Conservation (phyloP, 164 flowering plant species). For the Liquidambar formosana region DNA sequence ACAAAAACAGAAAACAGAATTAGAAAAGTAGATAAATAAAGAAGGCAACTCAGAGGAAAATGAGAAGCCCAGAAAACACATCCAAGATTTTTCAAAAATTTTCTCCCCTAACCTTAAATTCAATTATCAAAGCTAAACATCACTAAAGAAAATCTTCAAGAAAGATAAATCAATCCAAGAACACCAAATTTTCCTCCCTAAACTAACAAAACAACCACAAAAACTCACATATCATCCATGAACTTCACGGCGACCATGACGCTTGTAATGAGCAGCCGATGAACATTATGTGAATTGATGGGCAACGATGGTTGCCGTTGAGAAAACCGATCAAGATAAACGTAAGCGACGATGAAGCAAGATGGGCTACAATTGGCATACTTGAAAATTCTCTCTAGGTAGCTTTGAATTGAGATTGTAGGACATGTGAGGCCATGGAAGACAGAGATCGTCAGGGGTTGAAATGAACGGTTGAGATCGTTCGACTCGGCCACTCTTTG, state of each 20-base stretch:
- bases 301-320: slow-evolving; percentile 52
- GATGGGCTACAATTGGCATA: slow-evolving; percentile 74
- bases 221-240: slow-evolving; percentile 73
- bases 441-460: slow-evolving; percentile 49
- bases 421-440: slow-evolving; percentile 66
- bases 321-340: slow-evolving; percentile 65
- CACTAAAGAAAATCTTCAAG: background rate
- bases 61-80: background rate
- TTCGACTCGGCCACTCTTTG: slow-evolving; percentile 57
- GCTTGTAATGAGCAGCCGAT: slow-evolving; percentile 67
- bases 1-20: too few species aligned
- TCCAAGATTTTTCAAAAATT: background rate
- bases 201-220: too few species aligned
- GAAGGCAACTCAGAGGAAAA: background rate
- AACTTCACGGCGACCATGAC: slow-evolving; percentile 74
- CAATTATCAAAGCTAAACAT: too few species aligned
- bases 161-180: too few species aligned
- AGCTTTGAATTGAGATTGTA: slow-evolving; percentile 54
- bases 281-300: slow-evolving; percentile 63
- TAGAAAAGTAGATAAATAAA: too few species aligned
- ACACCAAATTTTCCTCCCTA: too few species aligned
- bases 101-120: too few species aligned
- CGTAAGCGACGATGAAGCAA: slow-evolving; percentile 68
- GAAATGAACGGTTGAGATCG: slow-evolving; percentile 28
- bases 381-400: slow-evolving; percentile 66